Conservation (phyloP, 345 rosid species). For the Syzygium aqueum region DNA sequence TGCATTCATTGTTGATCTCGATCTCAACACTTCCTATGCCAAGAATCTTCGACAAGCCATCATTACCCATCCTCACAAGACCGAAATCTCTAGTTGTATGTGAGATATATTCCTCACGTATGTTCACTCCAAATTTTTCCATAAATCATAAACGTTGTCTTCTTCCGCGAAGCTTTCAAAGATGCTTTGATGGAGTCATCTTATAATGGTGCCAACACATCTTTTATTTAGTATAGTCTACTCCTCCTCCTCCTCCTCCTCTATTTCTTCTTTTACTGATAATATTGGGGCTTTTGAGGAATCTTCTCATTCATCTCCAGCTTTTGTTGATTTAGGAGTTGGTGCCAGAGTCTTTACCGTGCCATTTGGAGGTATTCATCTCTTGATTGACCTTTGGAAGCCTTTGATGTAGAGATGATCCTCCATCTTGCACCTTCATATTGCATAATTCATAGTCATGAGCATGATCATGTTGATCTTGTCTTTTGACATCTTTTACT, state of each 20-base stretch:
- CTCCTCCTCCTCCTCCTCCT: not conserved
- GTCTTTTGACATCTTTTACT: not conserved
- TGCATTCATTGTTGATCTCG: not conserved
- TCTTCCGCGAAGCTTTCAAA: not conserved
- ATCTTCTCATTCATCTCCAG: not conserved
- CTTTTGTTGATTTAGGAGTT: not conserved
- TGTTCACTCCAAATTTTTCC: not conserved
- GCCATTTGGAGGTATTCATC: not conserved
- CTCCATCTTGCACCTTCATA: not conserved
- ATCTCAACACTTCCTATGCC: not conserved
- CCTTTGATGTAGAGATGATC: not conserved
- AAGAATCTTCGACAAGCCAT: not conserved
- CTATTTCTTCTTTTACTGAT: not conserved
- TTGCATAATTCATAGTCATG: not conserved
- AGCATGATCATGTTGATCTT: not conserved
- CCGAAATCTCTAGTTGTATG: not conserved
- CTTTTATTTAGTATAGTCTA: not conserved
- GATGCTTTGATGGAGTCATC: not conserved
- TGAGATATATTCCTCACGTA: not conserved
- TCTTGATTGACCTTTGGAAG: not conserved
- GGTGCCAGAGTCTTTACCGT: not conserved
- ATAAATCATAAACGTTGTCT: not conserved
- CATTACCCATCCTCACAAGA: not conserved
- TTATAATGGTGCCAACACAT: not conserved
- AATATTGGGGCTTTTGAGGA: not conserved